Evolutionary conservation across 257 asterid species (phyloP).

Genomic region (Salvia miltiorrhiza): DNA sequence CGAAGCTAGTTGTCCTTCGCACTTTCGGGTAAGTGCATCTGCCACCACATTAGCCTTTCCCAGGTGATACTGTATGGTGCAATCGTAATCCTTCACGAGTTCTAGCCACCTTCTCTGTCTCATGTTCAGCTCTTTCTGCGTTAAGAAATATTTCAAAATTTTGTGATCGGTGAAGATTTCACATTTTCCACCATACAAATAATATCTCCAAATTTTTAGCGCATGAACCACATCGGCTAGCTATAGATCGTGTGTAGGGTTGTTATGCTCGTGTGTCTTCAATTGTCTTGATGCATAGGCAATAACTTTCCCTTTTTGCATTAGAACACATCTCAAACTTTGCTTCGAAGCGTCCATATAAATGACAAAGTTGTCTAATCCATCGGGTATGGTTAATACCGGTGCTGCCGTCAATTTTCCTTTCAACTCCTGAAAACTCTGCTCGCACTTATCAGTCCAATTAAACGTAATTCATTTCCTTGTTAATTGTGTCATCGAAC

Average conservation of each 20-base stretch:
- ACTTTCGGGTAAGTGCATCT: background rate
- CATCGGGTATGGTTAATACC: background rate
- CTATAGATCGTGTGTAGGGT: background rate
- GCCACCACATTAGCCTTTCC: background rate
- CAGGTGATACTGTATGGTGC: no score
- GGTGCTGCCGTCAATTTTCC: background rate
- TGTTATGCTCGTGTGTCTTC: no score
- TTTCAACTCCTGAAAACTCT: background rate
- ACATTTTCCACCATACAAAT: no score
- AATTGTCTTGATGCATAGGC: background rate
- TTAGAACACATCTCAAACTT: background rate
- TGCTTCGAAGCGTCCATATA: background rate
- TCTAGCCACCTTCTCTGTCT: no score
- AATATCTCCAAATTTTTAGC: no score
- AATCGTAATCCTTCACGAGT: no score
- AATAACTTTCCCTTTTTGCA: background rate
- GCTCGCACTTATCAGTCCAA: background rate
- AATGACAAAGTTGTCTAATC: background rate
- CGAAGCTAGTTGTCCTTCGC: background rate
- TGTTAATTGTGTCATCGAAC: background rate
- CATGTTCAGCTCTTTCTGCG: no score
- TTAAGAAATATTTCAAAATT: no score
- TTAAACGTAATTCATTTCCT: background rate
- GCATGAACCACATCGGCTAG: background rate
- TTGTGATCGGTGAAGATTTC: no score